Evolutionary conservation across 129 eudicot genomes (phyloP).

Genomic region (Artemisia tridentata): DNA sequence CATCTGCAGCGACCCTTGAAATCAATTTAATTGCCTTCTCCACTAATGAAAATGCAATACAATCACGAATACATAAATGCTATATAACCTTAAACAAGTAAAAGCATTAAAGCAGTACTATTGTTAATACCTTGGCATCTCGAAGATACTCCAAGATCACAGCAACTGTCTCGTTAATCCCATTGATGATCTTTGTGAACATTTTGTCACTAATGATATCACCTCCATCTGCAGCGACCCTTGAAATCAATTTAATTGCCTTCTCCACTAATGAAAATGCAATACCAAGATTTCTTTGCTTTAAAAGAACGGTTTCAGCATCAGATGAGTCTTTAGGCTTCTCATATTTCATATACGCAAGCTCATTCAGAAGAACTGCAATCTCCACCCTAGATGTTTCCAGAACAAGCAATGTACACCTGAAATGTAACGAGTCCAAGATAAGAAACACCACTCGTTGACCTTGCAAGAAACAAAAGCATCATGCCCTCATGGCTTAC

Average conservation of each 20-base stretch:
- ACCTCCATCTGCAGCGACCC: no score
- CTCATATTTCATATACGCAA: slow-evolving; percentile 78
- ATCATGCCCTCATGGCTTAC: slow-evolving; percentile 2
- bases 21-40: slow-evolving; percentile 74
- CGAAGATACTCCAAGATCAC: slow-evolving; percentile 80
- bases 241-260: no score
- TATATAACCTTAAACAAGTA: no score
- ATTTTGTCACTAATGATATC: no score
- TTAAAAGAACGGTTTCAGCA: slow-evolving; percentile 38
- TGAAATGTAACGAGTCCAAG: slow-evolving; percentile 29
- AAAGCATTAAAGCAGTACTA: not conserved
- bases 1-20: slow-evolving; percentile 65
- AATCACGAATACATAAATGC: no score
- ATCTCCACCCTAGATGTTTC: slow-evolving; percentile 93
- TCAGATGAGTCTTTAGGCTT: slow-evolving; percentile 45
- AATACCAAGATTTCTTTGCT: slow-evolving; percentile 66
- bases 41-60: slow-evolving; percentile 69
- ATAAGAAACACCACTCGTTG: slow-evolving; percentile 14
- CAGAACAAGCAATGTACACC: slow-evolving; percentile 88
- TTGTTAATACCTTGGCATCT: slow-evolving; percentile 71
- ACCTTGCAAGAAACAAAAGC: slow-evolving; percentile 10
- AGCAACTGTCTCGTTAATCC: slow-evolving; percentile 77
- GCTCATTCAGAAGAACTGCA: slow-evolving; percentile 89
- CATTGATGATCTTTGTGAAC: no score
- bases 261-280: slow-evolving; percentile 75